Base-by-base conservation (phyloP, 2,329 filamentous ascomycete species). In the Ceratocystis alfenasii region DNA sequence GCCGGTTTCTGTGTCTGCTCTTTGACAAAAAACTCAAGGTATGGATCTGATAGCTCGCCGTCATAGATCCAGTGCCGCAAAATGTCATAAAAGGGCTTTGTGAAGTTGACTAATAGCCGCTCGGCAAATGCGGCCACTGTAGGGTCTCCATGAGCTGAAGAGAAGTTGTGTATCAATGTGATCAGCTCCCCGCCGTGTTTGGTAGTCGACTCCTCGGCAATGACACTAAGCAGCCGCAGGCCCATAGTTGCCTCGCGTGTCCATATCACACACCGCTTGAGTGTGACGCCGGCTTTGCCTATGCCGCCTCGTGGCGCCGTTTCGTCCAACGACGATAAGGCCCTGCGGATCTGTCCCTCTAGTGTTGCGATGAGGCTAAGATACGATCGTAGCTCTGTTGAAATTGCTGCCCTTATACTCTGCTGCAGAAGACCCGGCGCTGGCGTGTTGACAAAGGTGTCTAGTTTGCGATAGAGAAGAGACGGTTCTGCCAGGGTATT, bases 61-160 rank as follows among this genome's bases (percentile, higher is more conserved):
- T 99, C 93, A 73, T 99, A 99, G 63, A 99, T 96, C 94, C 94
- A 99, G 71, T 90, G 88, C 65, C 91, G 86, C 65, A 99, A 80
- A 78, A 99, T 96, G 71, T 95, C 90, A 74, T 99, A 99, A 73
- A 99, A 99, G 0, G 95, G 95, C 17, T 89, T 83, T 1, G 94
- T 96, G 65, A 99, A 89, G 71, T 93, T 89, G 5, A 83, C 82
- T 5, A 99, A 81, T 33, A 99, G 80, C 28, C 93, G 85, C 74
- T 97, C 93, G 0, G 94, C 94, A 77, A 97, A 97, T 0, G 87
- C 87, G 69, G 89, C 89, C 30, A 99, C 94, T 70, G 96, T 92
- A 0, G 94, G 94, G 70, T 99, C 94, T 55, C 94, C 94, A 71
- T 99, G 91, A 0, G 91, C 94, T 3, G 91, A 88, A 0, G 93